A percentile compares a stretch with the other conserved stretches of the same genome.
These are phyloP conservation scores for Aquilaria yunnanensis DNA, from an alignment of 345 rosid species.

Conservation along the genomic window DNA sequence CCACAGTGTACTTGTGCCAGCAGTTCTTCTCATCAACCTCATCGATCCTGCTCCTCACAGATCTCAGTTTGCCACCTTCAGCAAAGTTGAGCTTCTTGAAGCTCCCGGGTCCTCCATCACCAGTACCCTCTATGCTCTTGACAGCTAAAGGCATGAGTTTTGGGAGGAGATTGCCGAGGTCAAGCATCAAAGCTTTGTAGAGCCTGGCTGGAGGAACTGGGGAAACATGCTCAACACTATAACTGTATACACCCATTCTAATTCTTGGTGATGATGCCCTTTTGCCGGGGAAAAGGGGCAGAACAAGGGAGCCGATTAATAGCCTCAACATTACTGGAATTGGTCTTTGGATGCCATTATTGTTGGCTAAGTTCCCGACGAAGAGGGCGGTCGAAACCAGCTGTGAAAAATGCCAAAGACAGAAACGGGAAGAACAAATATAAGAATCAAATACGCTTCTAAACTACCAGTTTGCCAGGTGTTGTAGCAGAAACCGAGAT, in stretches of 20 bases:
- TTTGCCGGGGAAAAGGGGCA: neutral
- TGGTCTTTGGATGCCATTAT: slow-evolving; percentile 3
- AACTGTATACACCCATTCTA: slow-evolving; percentile 17
- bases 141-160: slow-evolving; percentile 29
- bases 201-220: slow-evolving; percentile 29
- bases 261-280: neutral
- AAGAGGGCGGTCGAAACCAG: neutral
- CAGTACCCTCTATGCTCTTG: slow-evolving; percentile 23
- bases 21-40: slow-evolving; percentile 23
- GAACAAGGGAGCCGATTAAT: slow-evolving; percentile 6
- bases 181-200: slow-evolving; percentile 33
- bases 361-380: slow-evolving; percentile 13
- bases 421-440: no score
- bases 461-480: no score
- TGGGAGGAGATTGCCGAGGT: slow-evolving; percentile 30
- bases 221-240: slow-evolving; percentile 13
- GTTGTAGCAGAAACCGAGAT: no score
- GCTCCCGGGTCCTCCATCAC: slow-evolving; percentile 37
- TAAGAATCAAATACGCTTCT: no score
- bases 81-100: slow-evolving; percentile 29
- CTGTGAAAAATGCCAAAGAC: no score
- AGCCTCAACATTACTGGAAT: slow-evolving; percentile 3
- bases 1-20: slow-evolving; percentile 24
- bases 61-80: slow-evolving; percentile 29
- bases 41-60: slow-evolving; percentile 26